Evolutionary conservation across 768 basidiomycete genomes (phyloP).

Genomic region (Rhodotorula diobovata): DNA sequence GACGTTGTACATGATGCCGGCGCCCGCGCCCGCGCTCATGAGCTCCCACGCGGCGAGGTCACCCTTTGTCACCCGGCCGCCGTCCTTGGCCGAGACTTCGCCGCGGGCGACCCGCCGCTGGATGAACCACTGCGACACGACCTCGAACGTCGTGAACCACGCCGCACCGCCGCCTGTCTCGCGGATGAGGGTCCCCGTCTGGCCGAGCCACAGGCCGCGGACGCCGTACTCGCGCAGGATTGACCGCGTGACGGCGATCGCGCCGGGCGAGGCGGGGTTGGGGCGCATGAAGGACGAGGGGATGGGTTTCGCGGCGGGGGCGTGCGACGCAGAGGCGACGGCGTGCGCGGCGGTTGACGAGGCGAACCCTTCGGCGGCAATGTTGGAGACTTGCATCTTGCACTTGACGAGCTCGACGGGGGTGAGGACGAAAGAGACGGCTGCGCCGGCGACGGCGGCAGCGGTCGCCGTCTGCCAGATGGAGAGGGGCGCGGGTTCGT

Average conservation of each 20-base stretch:
- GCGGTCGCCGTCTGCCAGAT: slow-evolving; percentile 70
- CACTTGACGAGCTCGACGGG: slow-evolving; percentile 94
- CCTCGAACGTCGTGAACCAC: slow-evolving; percentile 88
- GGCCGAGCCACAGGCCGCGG: slow-evolving; percentile 91
- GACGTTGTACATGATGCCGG: slow-evolving; percentile 78
- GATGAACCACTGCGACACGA: slow-evolving; percentile 61
- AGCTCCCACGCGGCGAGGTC: slow-evolving; percentile 71
- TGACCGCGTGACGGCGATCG: slow-evolving; percentile 61
- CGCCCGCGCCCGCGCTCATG: slow-evolving; percentile 76
- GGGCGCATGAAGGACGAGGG: slow-evolving; percentile 2
- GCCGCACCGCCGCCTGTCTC: slow-evolving; percentile 86
- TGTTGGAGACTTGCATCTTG: slow-evolving; percentile 95
- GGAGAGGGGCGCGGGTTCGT: slow-evolving; percentile 50
- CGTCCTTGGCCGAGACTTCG: slow-evolving; percentile 2
- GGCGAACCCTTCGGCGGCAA: slow-evolving; percentile 35
- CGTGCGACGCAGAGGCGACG: neutral
- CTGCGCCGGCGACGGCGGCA: slow-evolving; percentile 78
- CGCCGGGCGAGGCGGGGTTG: slow-evolving; percentile 56
- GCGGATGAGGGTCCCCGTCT: slow-evolving; percentile 84
- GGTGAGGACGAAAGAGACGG: slow-evolving; percentile 86
- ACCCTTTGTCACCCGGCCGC: slow-evolving; percentile 46
- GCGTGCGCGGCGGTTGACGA: neutral
- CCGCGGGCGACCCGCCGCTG: slow-evolving; percentile 45
- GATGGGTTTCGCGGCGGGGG: slow-evolving; percentile 3
- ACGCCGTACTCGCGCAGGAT: slow-evolving; percentile 66